phyloP scores from a whole-genome alignment of 176 grass and related monocot genomes.

The Urochloa ruziziensis region DNA sequence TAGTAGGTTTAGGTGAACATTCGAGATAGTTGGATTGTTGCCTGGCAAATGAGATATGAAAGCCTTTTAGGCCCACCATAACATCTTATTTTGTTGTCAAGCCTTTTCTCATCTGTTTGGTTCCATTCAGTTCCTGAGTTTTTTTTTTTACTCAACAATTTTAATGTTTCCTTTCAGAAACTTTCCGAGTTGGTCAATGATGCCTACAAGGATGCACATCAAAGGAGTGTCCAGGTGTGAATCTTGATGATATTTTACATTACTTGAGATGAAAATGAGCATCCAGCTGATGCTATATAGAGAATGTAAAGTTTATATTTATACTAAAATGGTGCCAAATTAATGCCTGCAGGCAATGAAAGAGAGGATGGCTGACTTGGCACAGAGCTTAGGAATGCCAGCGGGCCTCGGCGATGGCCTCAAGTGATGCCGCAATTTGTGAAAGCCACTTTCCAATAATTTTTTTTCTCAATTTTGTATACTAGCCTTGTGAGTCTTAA shows the following conservation, averaged over 20 bases:
- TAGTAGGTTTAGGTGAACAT: neutral
- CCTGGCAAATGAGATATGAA: neutral
- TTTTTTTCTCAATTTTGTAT: conserved; percentile 61
- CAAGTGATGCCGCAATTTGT: conserved; percentile 39
- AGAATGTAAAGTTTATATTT: neutral
- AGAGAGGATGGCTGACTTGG: conserved; percentile 96
- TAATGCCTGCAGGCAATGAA: conserved; percentile 78
- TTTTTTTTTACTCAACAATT: neutral
- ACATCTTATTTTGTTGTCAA: neutral
- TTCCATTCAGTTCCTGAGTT: neutral
- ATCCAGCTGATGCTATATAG: neutral
- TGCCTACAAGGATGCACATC: conserved; percentile 92
- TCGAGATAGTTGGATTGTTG: neutral
- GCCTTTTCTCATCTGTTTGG: neutral
- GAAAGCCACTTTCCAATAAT: conserved; percentile 24
- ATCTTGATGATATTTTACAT: neutral
- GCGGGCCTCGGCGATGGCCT: conserved; percentile 59
- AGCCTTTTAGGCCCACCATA: neutral
- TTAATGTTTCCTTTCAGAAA: conserved; percentile 47
- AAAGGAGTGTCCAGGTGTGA: conserved; percentile 77
- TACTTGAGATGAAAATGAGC: neutral
- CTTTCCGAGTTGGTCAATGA: conserved; percentile 86
- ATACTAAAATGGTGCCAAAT: neutral
- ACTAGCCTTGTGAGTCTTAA: conserved; percentile 30
- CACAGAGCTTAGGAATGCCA: conserved; percentile 94